Base-by-base conservation (phyloP, 495 filamentous ascomycete species). In the Darksidea phi region DNA sequence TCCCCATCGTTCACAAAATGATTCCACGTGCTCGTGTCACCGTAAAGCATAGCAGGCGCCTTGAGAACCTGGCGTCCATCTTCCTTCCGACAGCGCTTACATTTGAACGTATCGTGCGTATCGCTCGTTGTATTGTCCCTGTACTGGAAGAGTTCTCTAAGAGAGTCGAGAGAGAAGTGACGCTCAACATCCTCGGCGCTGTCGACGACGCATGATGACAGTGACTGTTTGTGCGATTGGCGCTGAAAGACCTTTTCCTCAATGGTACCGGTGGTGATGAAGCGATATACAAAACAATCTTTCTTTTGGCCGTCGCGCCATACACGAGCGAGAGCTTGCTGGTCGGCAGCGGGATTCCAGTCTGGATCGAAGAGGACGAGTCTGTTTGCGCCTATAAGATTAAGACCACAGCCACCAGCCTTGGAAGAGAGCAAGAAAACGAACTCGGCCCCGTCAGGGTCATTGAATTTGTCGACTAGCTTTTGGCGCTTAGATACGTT, bases 171-270 rank as follows among this genome's bases (percentile, higher is more conserved):
- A 3, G 86, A 89, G 72, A 99, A 99, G 72, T 99, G 94, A 5
- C 94, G 82, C 72, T 99, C 94, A 1, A 99, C 95, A 59, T 99
- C 94, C 72, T 97, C 91, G 8, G 90, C 94, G 5, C 87, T 88
- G 73, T 99, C 94, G 8, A 99, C 94, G n/a, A 99, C 95, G 71
- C 94, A 97, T 0, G 90, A 94, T 0, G 90, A 96, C 5, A 99
- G 80, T 0, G 90, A 93, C 73, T 97, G 95, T 74, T 99, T 99
- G 79, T 99, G 94, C 3, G 89, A 94, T 71, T 99, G 94, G 6
- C 94, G 85, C 75, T 97, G 95, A 80, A 99, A 99, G 70, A 99
- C 97, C 78, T 99, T 99, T 74, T 99, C 94, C 70, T 99, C 94
- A 70, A 99, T 99, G 0, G 94, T 95, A 1, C 95, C 94, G 0